These are phyloP conservation scores for Lodderomyces parapsilosis DNA, from an alignment of 1,139 yeast species.

Conservation along the genomic window DNA sequence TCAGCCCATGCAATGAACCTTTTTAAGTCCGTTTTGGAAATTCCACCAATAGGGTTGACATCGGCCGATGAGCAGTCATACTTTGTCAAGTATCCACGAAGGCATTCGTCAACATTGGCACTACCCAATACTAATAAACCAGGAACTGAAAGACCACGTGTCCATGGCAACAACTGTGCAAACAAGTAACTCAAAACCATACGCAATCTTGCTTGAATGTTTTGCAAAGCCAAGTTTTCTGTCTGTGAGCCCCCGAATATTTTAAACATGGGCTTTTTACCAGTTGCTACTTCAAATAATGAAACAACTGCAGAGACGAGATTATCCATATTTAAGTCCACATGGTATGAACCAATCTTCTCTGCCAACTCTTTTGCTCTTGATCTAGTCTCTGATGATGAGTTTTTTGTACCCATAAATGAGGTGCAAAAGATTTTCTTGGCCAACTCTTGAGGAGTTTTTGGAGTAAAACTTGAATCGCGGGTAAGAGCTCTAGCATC, in stretches of 20 bases:
- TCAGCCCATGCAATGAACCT: conserved; percentile 81
- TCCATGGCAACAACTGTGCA: conserved; percentile 96
- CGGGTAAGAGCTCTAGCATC: conserved; percentile 70
- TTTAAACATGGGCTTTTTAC: conserved; percentile 82
- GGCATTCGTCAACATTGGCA: conserved; percentile 97
- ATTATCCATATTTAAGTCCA: conserved; percentile 87
- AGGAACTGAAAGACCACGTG: conserved; percentile 61
- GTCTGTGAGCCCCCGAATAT: conserved; percentile 90
- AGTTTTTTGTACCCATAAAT: conserved; percentile 94
- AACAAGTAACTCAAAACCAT: conserved; percentile 92
- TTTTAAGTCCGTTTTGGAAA: conserved; percentile 89
- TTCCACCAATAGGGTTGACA: conserved; percentile 95
- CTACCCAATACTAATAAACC: conserved; percentile 90
- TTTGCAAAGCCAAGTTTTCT: conserved; percentile 91
- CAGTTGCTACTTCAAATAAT: conserved; percentile 86
- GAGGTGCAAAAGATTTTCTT: conserved; percentile 77
- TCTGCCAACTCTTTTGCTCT: conserved; percentile 80
- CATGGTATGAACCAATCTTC: conserved; percentile 83
- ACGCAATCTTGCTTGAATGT: conserved; percentile 91
- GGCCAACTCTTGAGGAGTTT: conserved; percentile 74
- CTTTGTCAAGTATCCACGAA: conserved; percentile 92
- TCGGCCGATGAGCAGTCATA: conserved; percentile 98
- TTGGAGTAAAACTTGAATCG: conserved; percentile 61
- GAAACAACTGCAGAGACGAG: conserved; percentile 72
- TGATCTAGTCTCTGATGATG: conserved; percentile 78